Base-by-base conservation (phyloP, 163 green algal species). In the Volvox carteri region DNA sequence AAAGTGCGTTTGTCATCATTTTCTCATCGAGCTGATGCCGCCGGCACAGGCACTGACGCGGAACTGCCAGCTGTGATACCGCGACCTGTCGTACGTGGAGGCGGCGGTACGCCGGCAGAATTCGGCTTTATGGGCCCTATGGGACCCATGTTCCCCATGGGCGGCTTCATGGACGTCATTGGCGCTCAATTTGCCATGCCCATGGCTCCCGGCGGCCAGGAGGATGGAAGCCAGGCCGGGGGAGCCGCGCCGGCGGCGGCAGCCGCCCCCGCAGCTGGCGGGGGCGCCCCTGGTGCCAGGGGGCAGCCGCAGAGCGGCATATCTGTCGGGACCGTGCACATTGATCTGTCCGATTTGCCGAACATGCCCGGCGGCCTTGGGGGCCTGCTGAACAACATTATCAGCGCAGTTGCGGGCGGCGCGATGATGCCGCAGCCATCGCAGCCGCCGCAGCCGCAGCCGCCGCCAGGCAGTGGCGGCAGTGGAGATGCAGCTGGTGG, bases 161-260 rank as follows among this genome's bases (percentile, higher is more conserved):
- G 60, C 79, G 79, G 60, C 42, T n/a, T 86, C 28, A 41, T 86
- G 41, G 62, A 86, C 44, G 28, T 86, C 54, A 65, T 86, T 21
- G 60, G 78, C 4, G 78, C 78, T 46, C 75, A 84, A 33, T 70
- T 84, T 33, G 11, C 48, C 48, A 50, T 84, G 75, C 48, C 75
- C 50, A 9, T 52, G 23, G 33, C 25, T 7, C 39, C 70, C 11
- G 37, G 56, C 19, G 70, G 70, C 39, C 23, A 16, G 67, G 67
- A 77, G 67, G 37, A 77, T 35, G 67, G 12, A 6, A 46, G 25
- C 74, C 44, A 50, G 12, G 75, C 7, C 4, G 56, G 37, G 56
- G 50, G 56, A 4, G 58, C 23, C 0, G 21, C 62, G 58, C 25
- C 62, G 33, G 11, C 3, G 78, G 37, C 37, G 78, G 46, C 37